Evolutionary conservation across 129 eudicot species (phyloP).

Genomic region (Kitagawia praeruptora): DNA sequence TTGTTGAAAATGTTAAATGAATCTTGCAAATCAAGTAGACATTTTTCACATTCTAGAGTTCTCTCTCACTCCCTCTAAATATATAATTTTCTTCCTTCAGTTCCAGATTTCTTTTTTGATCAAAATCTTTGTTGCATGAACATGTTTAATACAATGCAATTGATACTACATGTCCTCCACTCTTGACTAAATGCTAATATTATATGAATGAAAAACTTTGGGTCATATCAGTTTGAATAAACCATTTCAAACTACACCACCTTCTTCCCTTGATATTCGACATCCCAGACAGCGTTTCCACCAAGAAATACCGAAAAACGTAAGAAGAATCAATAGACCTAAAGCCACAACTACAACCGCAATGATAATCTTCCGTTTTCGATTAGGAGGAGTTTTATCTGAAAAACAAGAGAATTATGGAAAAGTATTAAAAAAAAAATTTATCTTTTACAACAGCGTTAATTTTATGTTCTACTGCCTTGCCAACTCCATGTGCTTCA

Average conservation of each 20-base stretch:
- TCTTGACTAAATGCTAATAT: background rate
- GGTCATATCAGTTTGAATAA: background rate
- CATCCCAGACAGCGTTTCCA: conserved; percentile 29
- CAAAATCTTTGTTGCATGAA: background rate
- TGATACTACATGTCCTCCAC: background rate
- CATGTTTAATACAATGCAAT: background rate
- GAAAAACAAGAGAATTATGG: background rate
- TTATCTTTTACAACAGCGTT: conserved; percentile 24
- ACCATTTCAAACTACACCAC: conserved; percentile 13
- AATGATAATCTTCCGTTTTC: conserved; percentile 22
- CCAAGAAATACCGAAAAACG: conserved; percentile 28
- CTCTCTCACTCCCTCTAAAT: background rate
- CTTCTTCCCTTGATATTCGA: conserved; percentile 37
- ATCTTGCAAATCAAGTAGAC: background rate
- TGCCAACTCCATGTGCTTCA: conserved; percentile 43
- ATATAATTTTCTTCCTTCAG: background rate
- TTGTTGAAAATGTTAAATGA: background rate
- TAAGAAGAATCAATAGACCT: conserved; percentile 22
- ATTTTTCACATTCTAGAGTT: background rate
- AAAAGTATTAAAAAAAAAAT: background rate
- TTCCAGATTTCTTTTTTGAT: background rate
- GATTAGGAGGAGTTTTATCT: conserved; percentile 23
- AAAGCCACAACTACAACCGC: conserved; percentile 22
- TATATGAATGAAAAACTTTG: background rate
- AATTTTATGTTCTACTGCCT: conserved; percentile 7